Base-by-base conservation (phyloP, 1,139 yeast genomes). In the Saccharomyces uvarum region DNA sequence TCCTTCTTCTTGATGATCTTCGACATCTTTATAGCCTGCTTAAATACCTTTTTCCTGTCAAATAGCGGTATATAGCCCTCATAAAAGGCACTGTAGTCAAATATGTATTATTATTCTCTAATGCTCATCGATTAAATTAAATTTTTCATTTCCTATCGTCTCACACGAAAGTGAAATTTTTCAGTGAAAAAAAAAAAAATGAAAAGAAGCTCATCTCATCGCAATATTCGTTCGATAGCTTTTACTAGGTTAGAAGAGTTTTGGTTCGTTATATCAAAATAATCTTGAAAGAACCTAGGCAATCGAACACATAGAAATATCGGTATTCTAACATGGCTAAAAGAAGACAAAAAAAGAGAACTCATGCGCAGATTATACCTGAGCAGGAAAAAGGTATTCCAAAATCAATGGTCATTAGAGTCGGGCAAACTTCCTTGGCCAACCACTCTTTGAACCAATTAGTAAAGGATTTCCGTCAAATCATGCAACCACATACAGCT, bases 401-500 rank as follows among this genome's bases (percentile, higher is more conserved):
- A 19, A 80, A 87, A 65, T 89, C 97, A 4, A 88, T 91, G 96
- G 98, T 95, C 57, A 79, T 93, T 62, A 83, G 93, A 64, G 79
- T 91, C 54, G 97, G 97, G 2, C 66, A 66, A 48, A 76, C 84
- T 16, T 82, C 95, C 28, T 77, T 88, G 65, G 82, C 83, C 53
- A 91, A 93, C 67, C 90, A 86, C 63, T 82, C 96, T 2, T 75
- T 95, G 60, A 78, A 88, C 47, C 96, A 88, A 70, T 77, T 93
- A 57, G 97, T 91, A 19, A 78, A 79, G 59, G 99, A 93, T 70
- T 84, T 91, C 71, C 80, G 99, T 68, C 81, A 80, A 60, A 82
- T 89, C 59, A 90, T 93, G 97, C 95, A 89, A 69, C 99, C 99
- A 28, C 96, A 93, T 65, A 93, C 99, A 3, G 97, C 98, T 16